Conservation (phyloP, 148 eudicot species). For the Chenopodium formosanum region DNA sequence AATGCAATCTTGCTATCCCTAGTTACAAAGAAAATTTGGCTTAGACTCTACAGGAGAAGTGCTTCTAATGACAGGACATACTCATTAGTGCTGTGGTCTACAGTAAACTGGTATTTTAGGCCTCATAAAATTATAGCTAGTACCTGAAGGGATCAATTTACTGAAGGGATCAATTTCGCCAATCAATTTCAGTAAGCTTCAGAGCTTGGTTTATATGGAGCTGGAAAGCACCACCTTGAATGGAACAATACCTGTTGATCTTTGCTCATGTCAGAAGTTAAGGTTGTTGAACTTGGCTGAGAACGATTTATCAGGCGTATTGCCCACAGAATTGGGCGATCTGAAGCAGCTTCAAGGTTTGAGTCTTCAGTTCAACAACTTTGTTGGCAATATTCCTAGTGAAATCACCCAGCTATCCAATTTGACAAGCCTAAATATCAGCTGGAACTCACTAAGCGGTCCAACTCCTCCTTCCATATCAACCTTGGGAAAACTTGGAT, state of each 20-base stretch:
- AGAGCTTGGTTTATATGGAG: conserved; percentile 59
- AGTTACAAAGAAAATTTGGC: not conserved
- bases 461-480: conserved; percentile 58
- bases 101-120: too few relatives aligned
- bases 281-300: conserved; percentile 58
- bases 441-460: conserved; percentile 56
- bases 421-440: conserved; percentile 54
- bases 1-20: not conserved
- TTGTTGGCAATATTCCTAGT: conserved; percentile 57
- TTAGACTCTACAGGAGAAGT: not conserved
- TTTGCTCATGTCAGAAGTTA: conserved; percentile 49
- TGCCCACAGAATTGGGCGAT: conserved; percentile 47
- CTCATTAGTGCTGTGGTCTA: too few relatives aligned
- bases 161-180: not conserved
- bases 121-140: too few relatives aligned
- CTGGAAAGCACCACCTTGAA: conserved; percentile 48
- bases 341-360: conserved; percentile 51
- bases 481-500: conserved; percentile 39
- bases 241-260: conserved; percentile 56
- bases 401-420: conserved; percentile 35
- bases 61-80: too few relatives aligned
- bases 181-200: conserved; percentile 32
- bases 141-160: not conserved
- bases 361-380: conserved; percentile 54
- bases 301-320: conserved; percentile 46